Evolutionary conservation across 2,329 filamentous ascomycete genomes (phyloP).

Genomic region (Botrytis pseudocinerea): DNA sequence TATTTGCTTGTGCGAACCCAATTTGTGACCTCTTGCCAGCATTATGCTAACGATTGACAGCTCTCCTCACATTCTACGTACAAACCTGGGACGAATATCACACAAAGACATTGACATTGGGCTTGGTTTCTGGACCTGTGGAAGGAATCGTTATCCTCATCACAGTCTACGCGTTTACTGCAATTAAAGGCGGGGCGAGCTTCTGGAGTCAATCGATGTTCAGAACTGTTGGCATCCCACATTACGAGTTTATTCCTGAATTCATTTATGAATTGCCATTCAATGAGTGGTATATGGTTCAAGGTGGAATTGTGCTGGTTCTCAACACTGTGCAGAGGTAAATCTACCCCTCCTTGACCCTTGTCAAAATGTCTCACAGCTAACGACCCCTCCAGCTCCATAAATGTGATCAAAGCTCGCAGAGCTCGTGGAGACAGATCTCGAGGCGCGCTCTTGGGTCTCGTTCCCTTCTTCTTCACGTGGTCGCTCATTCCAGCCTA

Average conservation of each 20-base stretch:
- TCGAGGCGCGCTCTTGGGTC: constrained; percentile 74
- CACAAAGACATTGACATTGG: constrained; percentile 91
- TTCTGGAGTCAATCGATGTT: constrained; percentile 88
- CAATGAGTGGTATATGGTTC: constrained; percentile 89
- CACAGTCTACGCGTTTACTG: constrained; percentile 79
- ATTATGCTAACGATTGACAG: constrained; percentile 45
- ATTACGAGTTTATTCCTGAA: constrained; percentile 64
- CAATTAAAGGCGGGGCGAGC: constrained; percentile 79
- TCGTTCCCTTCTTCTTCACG: constrained; percentile 75
- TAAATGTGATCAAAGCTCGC: constrained; percentile 82
- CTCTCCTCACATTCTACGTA: constrained; percentile 93
- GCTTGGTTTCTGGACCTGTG: constrained; percentile 89
- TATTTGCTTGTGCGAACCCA: constrained; percentile 71
- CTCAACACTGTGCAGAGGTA: constrained; percentile 77
- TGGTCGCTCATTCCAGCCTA: constrained; percentile 80
- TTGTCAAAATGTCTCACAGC: constrained; percentile 33
- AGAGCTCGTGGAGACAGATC: constrained; percentile 71
- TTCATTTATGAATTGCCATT: constrained; percentile 77
- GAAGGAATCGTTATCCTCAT: constrained; percentile 89
- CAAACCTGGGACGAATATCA: constrained; percentile 99
- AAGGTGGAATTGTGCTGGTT: constrained; percentile 77
- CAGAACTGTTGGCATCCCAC: constrained; percentile 71
- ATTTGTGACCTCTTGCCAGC: neutral
- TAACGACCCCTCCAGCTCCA: constrained; percentile 51
- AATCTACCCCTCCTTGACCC: constrained; percentile 16